A percentile compares a stretch with the other conserved stretches of the same genome.
Evolutionary conservation across 768 basidiomycete genomes (phyloP).

Genomic region (Leccinum ochraceum): DNA sequence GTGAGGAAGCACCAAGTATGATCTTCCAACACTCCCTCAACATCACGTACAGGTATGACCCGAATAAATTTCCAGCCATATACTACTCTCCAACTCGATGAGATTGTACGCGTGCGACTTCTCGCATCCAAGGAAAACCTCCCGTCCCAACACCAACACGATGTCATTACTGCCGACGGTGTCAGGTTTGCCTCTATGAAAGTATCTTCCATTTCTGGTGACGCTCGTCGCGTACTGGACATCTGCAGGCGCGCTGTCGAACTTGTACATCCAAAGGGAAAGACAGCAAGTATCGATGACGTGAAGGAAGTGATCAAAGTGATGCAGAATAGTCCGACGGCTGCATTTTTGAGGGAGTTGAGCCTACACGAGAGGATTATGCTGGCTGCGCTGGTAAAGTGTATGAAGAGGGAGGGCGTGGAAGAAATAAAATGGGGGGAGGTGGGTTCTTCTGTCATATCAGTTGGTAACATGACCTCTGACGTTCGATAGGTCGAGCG

Average conservation of each 20-base stretch:
- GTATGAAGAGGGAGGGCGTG: constrained; percentile 79
- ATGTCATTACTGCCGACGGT: constrained; percentile 66
- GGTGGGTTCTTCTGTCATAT: constrained; percentile 40
- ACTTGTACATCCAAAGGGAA: constrained; percentile 53
- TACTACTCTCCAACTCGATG: constrained; percentile 69
- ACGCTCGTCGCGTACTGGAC: constrained; percentile 91
- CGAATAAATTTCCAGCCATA: constrained; percentile 94
- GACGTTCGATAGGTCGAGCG: constrained; percentile 54
- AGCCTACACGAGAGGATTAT: constrained; percentile 88
- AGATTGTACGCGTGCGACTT: constrained; percentile 86
- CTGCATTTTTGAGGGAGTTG: constrained; percentile 77
- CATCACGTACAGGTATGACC: constrained; percentile 63
- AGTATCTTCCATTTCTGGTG: constrained; percentile 82
- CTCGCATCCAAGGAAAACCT: constrained; percentile 55
- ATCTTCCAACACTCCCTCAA: not conserved
- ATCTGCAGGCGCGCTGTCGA: constrained; percentile 93
- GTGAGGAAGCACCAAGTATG: constrained; percentile 42
- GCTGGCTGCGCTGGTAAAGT: constrained; percentile 81
- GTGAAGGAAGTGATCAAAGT: constrained; percentile 77
- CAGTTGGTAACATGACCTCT: not conserved
- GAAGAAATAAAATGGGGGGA: constrained; percentile 87
- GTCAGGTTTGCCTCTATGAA: constrained; percentile 84
- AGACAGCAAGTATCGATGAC: constrained; percentile 65
- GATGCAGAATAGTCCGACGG: constrained; percentile 91
- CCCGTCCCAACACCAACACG: constrained; percentile 43